Conservation (phyloP, 306 rosid genomes). For the Chamaecrista fasciculata region DNA sequence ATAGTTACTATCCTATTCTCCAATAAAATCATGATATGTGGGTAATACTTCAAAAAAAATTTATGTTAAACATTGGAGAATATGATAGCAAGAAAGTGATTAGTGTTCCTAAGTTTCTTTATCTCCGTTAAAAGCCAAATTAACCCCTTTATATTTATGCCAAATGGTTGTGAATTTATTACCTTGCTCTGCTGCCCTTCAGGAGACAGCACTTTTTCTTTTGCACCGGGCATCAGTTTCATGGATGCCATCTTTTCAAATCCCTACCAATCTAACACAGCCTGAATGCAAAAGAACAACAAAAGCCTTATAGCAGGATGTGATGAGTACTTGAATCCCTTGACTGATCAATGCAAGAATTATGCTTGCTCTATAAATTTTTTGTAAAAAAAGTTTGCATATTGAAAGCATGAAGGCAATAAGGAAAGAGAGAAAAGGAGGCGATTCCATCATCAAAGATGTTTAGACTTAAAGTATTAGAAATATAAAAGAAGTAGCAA, state of each 20-base stretch:
- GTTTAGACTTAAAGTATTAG: not conserved
- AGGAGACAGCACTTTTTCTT: constrained; percentile 44
- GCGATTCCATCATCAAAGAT: not conserved
- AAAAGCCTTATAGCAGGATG: not conserved
- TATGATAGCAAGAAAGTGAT: too few relatives aligned
- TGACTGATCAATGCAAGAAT: not conserved
- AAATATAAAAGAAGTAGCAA: not conserved
- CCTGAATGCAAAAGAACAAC: constrained; percentile 33
- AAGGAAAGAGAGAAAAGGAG: not conserved
- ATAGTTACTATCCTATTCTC: too few relatives aligned
- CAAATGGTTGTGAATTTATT: constrained; percentile 20
- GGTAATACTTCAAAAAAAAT: too few relatives aligned
- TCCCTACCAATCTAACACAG: constrained; percentile 14
- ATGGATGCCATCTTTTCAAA: constrained; percentile 47
- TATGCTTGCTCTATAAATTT: not conserved
- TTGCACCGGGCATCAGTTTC: constrained; percentile 32
- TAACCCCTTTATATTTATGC: too few relatives aligned
- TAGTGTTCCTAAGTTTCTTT: too few relatives aligned
- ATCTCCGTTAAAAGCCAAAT: not conserved
- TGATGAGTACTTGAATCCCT: not conserved
- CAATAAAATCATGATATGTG: too few relatives aligned
- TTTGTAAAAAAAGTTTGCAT: not conserved
- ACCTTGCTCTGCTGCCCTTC: constrained; percentile 64
- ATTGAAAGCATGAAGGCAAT: not conserved
- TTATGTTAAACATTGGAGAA: too few relatives aligned